Evolutionary conservation across 2,329 filamentous ascomycete genomes (phyloP), one percentile per base, ranked within the genome.

Genomic region (Cordyceps sp.): DNA sequence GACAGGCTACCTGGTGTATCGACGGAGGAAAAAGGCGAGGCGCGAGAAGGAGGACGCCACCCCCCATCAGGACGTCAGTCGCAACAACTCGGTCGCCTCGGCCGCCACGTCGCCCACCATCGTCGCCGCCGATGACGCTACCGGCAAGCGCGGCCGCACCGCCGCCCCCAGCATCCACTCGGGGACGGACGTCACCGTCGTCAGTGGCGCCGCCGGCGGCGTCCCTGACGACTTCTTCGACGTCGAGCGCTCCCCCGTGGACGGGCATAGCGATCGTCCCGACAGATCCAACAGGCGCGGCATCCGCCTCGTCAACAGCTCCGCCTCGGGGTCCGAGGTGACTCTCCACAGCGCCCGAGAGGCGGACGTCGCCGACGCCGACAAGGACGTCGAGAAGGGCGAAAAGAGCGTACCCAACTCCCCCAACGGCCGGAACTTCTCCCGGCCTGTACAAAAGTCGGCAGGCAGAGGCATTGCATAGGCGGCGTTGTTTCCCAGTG

Each of bases 1-100:
- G 10, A 33, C 44, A 9, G 42, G 42, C 14, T 53, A 44, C 26
- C 37, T 52, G 23, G 30, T 42, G 19, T 45, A 45, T 36, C 45
- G 47, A 8, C 45, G 47, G 4, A 42, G 43, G 13, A 46, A 38
- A 35, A 45, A 37, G 26, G 35, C 36, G 13, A 46, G 40, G 33
- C 36, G 33, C 13, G 39, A 43, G 18, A 35, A 34, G 9, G 37
- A 42, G 7, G 32, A 34, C n/a, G 26, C 36, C 16, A 35, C 23
- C 5, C 30, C 30, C 10, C 35, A 39, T 13, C 42, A 42, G 21
- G 34, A 37, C 18, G 32, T 31, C 16, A 35, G 23, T 22, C 34
- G 41, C 3, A 45, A 45, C 19, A 41, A 38, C 10, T 45, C 43
- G 2, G 41, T 45, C 29, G 42, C 42, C 26, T 43, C 43, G 8